Base-by-base conservation (phyloP, 2,329 filamentous ascomycete genomes). In the Tolypocladium inflatum region DNA sequence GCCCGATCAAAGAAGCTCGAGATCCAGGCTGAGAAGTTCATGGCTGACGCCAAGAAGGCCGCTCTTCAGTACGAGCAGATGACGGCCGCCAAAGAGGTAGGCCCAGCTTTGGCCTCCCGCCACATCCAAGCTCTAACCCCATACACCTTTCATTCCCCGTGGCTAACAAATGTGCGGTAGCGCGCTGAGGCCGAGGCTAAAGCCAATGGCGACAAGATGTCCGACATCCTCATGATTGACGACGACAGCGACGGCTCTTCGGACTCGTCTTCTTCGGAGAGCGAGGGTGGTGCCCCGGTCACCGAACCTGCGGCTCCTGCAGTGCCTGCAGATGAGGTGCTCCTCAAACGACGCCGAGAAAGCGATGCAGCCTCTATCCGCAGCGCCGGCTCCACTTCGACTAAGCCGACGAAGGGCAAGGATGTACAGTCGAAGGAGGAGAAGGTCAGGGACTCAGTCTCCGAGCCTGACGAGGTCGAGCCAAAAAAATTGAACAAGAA, bases 1-100 rank as follows among this genome's bases (percentile, higher is more conserved):
- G 60, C 61, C n/a, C 72, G 73, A 57, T 65, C 67, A 11, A 60
- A 75, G 33, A 73, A 73, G 64, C 69, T 78, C 41, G 73, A 77
- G 64, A 65, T 63, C 3, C 68, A 78, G 65, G 75, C 72, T 2
- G 62, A 67, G 26, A 73, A 74, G 66, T 60, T 81, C 39, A 63
- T 76, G 63, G 65, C 64, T 1, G 71, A 78, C 58, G 73, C 78
- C 0, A 71, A 74, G 60, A 71, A 70, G 58, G 63, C 64, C 30
- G 63, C 65, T 35, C 63, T 63, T 11, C 61, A 68, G 48, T 70
- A 71, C 42, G 64, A 69, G 56, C 59, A 59, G 26, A 57, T 68
- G 55, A 63, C 60, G 10, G 55, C 60, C 39, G 54, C 55, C 4
- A 58, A 63, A 19, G 52, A 66, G 60, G 61, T 63, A 57, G 2